phyloP scores from a whole-genome alignment of 192 early-diverging fungal species.

The Cladochytrium replicatum region DNA sequence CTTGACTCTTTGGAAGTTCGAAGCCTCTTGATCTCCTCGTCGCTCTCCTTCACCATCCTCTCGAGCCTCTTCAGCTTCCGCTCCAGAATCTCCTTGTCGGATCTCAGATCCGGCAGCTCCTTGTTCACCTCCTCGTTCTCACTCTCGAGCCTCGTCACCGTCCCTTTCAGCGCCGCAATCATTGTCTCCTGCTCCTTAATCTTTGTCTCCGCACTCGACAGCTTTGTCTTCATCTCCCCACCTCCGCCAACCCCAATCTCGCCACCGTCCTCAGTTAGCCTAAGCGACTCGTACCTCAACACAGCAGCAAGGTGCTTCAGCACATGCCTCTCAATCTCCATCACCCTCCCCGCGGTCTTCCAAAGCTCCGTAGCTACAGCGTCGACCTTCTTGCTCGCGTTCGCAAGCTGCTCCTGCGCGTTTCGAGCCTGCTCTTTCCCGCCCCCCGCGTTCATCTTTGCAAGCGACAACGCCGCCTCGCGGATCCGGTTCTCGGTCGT shows the following conservation, averaged over 20 bases:
- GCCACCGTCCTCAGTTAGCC: too few relatives aligned
- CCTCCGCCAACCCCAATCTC: too few relatives aligned
- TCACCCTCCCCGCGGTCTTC: conserved; percentile 13
- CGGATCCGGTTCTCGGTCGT: conserved; percentile 27
- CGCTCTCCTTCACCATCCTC: conserved; percentile 5
- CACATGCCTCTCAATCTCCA: conserved; percentile 33
- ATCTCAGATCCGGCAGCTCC: conserved; percentile 9
- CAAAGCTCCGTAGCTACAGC: conserved; percentile 26
- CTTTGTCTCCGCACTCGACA: conserved; percentile 23
- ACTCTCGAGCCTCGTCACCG: conserved; percentile 21
- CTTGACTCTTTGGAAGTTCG: conserved; percentile 7
- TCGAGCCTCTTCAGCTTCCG: not conserved
- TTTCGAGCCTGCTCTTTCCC: conserved; percentile 5
- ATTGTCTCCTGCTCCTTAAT: conserved; percentile 32
- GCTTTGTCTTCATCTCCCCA: conserved; percentile 11
- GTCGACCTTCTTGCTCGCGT: conserved; percentile 28
- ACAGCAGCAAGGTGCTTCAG: conserved; percentile 31
- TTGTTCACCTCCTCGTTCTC: too few relatives aligned
- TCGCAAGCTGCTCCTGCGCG: conserved; percentile 22
- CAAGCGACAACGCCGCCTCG: conserved; percentile 29
- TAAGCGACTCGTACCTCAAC: conserved; percentile 17
- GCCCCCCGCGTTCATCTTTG: conserved; percentile 16
- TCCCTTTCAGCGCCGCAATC: conserved; percentile 24
- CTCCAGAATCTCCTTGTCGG: conserved; percentile 7
- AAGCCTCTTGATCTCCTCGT: conserved; percentile 4